Conservation (phyloP, 106 monocot species). For the Vanilla planifolia region DNA sequence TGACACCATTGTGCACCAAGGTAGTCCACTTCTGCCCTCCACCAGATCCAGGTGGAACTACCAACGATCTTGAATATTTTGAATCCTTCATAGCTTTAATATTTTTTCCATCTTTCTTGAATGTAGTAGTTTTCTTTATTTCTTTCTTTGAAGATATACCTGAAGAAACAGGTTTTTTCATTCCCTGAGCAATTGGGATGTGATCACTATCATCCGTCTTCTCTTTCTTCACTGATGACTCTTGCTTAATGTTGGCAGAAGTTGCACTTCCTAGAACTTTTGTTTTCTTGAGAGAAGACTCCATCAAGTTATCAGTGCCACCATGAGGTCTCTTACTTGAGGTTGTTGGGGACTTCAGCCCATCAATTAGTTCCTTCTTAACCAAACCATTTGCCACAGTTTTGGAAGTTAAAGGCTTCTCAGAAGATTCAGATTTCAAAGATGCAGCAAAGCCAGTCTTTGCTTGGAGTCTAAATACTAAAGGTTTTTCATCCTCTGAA, state of each 20-base stretch:
- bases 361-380: slow-evolving; percentile 17
- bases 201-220: slow-evolving; percentile 42
- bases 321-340: slow-evolving; percentile 36
- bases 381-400: slow-evolving; percentile 29
- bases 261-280: slow-evolving; percentile 30
- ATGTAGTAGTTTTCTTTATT: slow-evolving; percentile 38
- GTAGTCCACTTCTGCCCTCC: slow-evolving; percentile 93
- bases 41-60: slow-evolving; percentile 85
- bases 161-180: slow-evolving; percentile 38
- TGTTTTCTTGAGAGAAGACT: slow-evolving; percentile 36
- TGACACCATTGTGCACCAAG: slow-evolving; percentile 87
- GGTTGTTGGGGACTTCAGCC: slow-evolving; percentile 10
- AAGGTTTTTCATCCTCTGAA: slow-evolving; percentile 53
- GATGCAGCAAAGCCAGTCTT: slow-evolving; percentile 21
- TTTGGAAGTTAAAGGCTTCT: slow-evolving; percentile 33
- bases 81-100: slow-evolving; percentile 38
- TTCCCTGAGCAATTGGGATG: slow-evolving; percentile 60
- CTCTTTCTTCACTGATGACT: slow-evolving; percentile 29
- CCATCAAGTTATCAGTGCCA: slow-evolving; percentile 9
- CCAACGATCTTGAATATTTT: slow-evolving; percentile 50
- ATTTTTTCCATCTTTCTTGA: slow-evolving; percentile 51
- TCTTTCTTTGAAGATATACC: slow-evolving; percentile 35
- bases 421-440: slow-evolving; percentile 20
- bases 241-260: slow-evolving; percentile 31
- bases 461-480: slow-evolving; percentile 30